Evolutionary conservation across 163 green algal genomes (phyloP), one percentile per base, ranked within the genome.

Genomic region (Scenedesmus sp.): DNA sequence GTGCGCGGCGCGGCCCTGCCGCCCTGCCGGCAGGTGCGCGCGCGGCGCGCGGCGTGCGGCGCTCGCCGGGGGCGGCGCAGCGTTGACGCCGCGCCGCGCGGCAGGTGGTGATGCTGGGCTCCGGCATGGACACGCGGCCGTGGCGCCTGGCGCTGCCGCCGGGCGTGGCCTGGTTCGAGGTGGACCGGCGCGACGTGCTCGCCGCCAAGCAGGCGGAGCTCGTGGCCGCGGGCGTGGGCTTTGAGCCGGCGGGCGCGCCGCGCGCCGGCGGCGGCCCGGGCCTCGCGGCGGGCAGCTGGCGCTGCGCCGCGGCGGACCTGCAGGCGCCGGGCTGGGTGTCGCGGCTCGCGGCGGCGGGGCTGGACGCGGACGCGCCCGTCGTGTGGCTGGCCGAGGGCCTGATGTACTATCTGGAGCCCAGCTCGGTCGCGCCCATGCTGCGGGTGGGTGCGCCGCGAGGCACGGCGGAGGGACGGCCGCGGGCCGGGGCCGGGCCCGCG

Each of bases 121-220:
- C 87, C 9, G 89, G 89, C 22, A 89, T 94, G 87, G 89, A 94
- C 79, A 85, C 83, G 0, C 83, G 89, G 0, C 77, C 89, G 1
- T 94, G 89, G 89, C 87, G 89, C 4, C 79, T 94, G 51, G 31
- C 51, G 17, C 67, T 92, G 26, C 87, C 87, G 1, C 75, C 72
- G n/a, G 84, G 39, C 18, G 64, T 87, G 31, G 17, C 17, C 17
- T 93, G 89, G 89, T 89, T 89, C 62, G 88, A 94, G 70, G 64
- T 93, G 36, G 87, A 93, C 76, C 50, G 64, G 14, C 28, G 26
- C 1, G 84, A 89, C 56, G 84, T 91, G 4, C 10, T 90, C 24
- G 64, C 48, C 6, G 77, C 80, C 22, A 91, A 91, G 72, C 22
- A 57, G 3, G 64, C 42, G 26, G 33, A 47, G 24, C 74, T 89